These are phyloP conservation scores for Bacidia rubella DNA, from an alignment of 495 filamentous ascomycete genomes.

Conservation along the genomic window DNA sequence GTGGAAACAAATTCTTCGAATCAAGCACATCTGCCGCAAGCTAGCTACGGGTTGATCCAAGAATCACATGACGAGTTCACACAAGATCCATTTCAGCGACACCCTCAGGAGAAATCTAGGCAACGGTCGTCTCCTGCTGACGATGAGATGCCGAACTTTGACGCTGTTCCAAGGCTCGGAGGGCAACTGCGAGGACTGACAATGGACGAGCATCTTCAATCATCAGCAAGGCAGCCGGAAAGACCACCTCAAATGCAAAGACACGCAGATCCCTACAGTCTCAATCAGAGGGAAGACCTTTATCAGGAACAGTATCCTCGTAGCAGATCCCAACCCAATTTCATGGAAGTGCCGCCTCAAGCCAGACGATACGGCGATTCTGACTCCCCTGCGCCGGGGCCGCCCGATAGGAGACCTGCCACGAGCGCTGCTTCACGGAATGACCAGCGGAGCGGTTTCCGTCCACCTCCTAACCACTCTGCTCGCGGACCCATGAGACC, in stretches of 20 bases:
- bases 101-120: not conserved
- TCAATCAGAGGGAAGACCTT: conserved; percentile 12
- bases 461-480: not conserved
- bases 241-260: conserved; percentile 5
- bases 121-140: conserved; percentile 15
- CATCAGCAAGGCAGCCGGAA: conserved; percentile 13
- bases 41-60: conserved; percentile 14
- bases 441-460: not conserved
- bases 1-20: conserved; percentile 9
- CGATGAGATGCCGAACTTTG: conserved; percentile 63
- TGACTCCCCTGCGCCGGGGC: conserved; percentile 57
- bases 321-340: conserved; percentile 55
- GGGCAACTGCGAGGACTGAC: conserved; percentile 22
- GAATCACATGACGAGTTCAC: conserved; percentile 13
- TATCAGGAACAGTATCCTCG: conserved; percentile 28
- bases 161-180: conserved; percentile 39
- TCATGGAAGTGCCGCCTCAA: conserved; percentile 41
- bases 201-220: conserved; percentile 38
- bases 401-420: conserved; percentile 28
- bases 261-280: not conserved
- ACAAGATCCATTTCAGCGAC: conserved; percentile 3
- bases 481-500: not conserved
- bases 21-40: conserved; percentile 15
- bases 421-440: not conserved
- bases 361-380: conserved; percentile 35